Conservation (phyloP, 164 flowering plant genomes). For the Brasenia schreberi region DNA sequence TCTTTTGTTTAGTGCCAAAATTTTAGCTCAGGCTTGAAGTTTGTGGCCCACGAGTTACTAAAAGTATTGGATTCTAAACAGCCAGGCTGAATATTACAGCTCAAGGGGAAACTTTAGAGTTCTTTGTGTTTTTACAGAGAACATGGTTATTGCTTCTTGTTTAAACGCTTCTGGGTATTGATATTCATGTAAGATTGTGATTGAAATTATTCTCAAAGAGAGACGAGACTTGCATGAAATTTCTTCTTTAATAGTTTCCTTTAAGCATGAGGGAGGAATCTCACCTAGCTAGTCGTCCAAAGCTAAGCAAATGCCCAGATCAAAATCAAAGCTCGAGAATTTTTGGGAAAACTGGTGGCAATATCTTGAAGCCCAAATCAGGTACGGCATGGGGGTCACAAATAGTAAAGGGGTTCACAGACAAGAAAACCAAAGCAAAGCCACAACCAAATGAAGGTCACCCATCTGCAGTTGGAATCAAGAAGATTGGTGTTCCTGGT, state of each 20-base stretch:
- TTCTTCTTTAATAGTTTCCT: neutral
- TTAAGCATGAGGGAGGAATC: constrained; percentile 44
- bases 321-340: constrained; percentile 28
- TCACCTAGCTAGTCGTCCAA: constrained; percentile 24
- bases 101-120: no score
- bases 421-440: constrained; percentile 44
- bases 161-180: no score
- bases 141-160: no score
- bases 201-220: neutral
- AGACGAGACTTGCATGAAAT: neutral
- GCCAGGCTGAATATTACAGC: no score
- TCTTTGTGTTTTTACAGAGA: no score
- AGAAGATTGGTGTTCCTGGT: neutral
- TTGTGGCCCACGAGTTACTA: no score
- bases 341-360: constrained; percentile 7
- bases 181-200: neutral
- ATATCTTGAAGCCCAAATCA: constrained; percentile 24
- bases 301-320: constrained; percentile 32
- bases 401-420: constrained; percentile 61
- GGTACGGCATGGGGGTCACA: constrained; percentile 68
- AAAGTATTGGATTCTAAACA: no score
- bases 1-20: no score
- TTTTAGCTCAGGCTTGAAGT: no score
- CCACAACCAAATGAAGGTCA: neutral
- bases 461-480: neutral